Evolutionary conservation across 73 alveolate species (phyloP).

Genomic region (Tetrahymena thermophila): DNA sequence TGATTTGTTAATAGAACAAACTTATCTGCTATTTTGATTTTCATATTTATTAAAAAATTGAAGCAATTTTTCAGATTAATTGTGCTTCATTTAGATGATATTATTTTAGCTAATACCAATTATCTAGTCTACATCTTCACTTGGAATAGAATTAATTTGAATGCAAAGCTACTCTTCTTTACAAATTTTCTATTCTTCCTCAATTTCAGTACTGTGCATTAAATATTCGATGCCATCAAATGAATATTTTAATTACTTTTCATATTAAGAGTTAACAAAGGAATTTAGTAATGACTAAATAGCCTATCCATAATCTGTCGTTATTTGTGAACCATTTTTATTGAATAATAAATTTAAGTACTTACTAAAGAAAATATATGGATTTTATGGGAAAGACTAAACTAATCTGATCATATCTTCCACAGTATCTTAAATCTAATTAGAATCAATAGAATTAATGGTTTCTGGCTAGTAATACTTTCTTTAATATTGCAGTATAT

Average conservation of each 20-base stretch:
- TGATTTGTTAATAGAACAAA: background rate
- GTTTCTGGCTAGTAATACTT: background rate
- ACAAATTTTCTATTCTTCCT: background rate
- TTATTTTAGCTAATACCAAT: background rate
- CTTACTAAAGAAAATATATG: background rate
- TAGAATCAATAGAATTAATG: background rate
- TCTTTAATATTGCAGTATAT: background rate
- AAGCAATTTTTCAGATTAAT: background rate
- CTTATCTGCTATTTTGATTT: background rate
- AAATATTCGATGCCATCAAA: background rate
- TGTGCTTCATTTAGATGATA: background rate
- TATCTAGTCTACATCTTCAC: background rate
- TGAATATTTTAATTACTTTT: background rate
- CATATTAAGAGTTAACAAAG: background rate
- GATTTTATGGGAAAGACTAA: background rate
- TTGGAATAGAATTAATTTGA: background rate
- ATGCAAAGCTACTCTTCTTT: background rate
- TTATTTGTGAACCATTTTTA: background rate
- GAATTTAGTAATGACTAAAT: background rate
- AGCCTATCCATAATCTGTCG: background rate
- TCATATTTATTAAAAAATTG: background rate
- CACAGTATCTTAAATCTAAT: background rate
- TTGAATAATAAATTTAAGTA: background rate
- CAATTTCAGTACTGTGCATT: background rate
- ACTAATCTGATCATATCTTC: background rate